These are phyloP conservation scores for Malbranchea cinnamomea DNA, from an alignment of 2,329 filamentous ascomycete species.

Conservation along the genomic window DNA sequence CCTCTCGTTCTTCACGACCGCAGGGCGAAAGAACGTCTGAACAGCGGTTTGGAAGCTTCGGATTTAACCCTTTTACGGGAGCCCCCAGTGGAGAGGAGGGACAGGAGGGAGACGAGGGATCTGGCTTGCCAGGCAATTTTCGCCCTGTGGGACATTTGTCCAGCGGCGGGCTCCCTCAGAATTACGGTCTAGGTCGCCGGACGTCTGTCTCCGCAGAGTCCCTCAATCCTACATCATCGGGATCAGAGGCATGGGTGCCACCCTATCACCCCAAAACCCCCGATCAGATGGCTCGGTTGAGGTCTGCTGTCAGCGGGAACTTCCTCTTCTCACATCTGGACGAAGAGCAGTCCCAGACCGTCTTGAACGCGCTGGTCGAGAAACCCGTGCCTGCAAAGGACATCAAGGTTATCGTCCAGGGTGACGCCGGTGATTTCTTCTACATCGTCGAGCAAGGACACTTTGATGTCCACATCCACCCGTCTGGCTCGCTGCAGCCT, in stretches of 20 bases:
- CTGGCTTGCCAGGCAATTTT: slow-evolving; percentile 4
- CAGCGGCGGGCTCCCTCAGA: slow-evolving; percentile 55
- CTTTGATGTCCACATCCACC: slow-evolving; percentile 85
- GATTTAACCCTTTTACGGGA: slow-evolving; percentile 19
- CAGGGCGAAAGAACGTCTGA: slow-evolving; percentile 8
- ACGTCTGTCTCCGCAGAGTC: slow-evolving; percentile 96
- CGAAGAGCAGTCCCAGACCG: slow-evolving; percentile 77
- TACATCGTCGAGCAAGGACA: slow-evolving; percentile 86
- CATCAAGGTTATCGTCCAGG: slow-evolving; percentile 83
- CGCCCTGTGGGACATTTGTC: too few species aligned
- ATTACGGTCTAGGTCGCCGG: slow-evolving; percentile 86
- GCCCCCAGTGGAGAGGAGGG: slow-evolving; percentile 6
- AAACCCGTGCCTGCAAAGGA: slow-evolving; percentile 90
- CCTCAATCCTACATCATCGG: slow-evolving; percentile 71
- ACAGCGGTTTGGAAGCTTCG: slow-evolving; percentile 14
- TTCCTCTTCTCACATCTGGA: slow-evolving; percentile 91
- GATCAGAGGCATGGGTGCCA: slow-evolving; percentile 78
- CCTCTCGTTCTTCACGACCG: slow-evolving; percentile 6
- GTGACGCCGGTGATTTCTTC: slow-evolving; percentile 92
- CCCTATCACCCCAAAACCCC: slow-evolving; percentile 69
- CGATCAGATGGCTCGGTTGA: slow-evolving; percentile 68
- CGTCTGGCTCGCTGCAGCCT: slow-evolving; percentile 58
- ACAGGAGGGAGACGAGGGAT: slow-evolving; percentile 12
- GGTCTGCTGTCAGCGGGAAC: slow-evolving; percentile 69
- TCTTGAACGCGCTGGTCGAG: slow-evolving; percentile 80